Evolutionary conservation across 768 basidiomycete genomes (phyloP), one percentile per base, ranked within the genome.

Genomic region (Termitomyces sp.): DNA sequence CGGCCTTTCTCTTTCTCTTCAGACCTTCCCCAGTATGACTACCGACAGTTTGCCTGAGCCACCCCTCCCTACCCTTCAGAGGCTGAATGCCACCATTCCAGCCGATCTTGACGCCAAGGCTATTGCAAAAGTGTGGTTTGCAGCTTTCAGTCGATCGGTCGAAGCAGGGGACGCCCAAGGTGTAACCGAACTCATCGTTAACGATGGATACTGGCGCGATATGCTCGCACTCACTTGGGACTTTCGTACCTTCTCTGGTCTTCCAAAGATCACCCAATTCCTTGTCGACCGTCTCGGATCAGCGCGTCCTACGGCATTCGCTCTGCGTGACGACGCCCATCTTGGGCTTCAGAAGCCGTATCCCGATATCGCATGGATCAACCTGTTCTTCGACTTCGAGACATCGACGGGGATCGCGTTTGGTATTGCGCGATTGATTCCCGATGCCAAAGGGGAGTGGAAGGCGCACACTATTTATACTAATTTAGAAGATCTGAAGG

Each of bases 381-480:
- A 79, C 27, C 69, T 77, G 31, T 67, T 80, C 54, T 86, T 90
- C 65, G 75, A 70, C 5, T 89, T 88, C 61, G 77, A 80, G 47
- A 82, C 79, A 6, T 73, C 66, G 1, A 66, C 77, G 1, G 87
- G 83, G 0, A 63, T 73, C 5, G 81, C 77, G 2, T 77, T 76
- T 1, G 85, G 84, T 5, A 68, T 89, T 35, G 75, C 75, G 10
- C 77, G 83, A 35, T 74, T 89, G 23, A 73, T 88, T 0, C 85
- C 82, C 0, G 66, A 68, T 49, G 48, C 63, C 25, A 69, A 63
- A 9, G 65, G 74, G 5, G 70, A 72, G 17, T 89, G 87, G 89
- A 83, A 78, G 63, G 84, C 84, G 0, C 79, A 83, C 66, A 75
- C 76, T 14, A 59, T 87, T 12, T 81, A 82, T 61, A 89, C 87